Percentiles rank a stretch among this genome's conserved stretches.
phyloP scores from a whole-genome alignment of 116 monocot genomes.

The Iris pallida region DNA sequence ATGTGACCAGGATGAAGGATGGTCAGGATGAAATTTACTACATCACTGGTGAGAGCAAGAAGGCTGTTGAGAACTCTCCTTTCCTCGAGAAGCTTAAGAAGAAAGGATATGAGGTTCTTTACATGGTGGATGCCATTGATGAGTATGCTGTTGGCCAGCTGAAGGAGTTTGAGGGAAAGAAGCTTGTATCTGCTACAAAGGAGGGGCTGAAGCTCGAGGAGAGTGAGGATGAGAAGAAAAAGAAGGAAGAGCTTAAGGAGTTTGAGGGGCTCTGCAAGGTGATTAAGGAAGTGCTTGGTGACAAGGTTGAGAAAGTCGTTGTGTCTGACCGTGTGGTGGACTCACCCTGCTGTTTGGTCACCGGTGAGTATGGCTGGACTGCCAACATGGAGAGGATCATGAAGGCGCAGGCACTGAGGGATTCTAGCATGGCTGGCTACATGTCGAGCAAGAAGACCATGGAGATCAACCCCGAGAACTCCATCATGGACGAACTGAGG shows the following conservation, averaged over 20 bases:
- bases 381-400: conserved; percentile 68
- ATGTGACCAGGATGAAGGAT: conserved; percentile 64
- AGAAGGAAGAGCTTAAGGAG: conserved; percentile 38
- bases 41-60: conserved; percentile 64
- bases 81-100: conserved; percentile 62
- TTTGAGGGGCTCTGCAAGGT: conserved; percentile 63
- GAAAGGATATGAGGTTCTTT: conserved; percentile 56
- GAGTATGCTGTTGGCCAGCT: conserved; percentile 57
- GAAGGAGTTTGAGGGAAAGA: conserved; percentile 64
- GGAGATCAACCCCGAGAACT: conserved; percentile 59
- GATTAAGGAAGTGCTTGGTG: conserved; percentile 50
- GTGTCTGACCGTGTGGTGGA: conserved; percentile 54
- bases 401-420: conserved; percentile 53
- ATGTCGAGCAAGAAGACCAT: conserved; percentile 65
- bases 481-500: conserved; percentile 53
- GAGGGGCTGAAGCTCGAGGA: conserved; percentile 54
- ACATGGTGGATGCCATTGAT: conserved; percentile 61
- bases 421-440: conserved; percentile 53
- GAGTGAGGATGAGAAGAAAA: conserved; percentile 55
- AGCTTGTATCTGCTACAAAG: conserved; percentile 52
- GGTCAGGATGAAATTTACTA: conserved; percentile 54
- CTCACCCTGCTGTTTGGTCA: conserved; percentile 58
- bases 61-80: conserved; percentile 60
- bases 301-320: conserved; percentile 56
- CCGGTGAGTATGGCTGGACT: conserved; percentile 57